Evolutionary conservation across 179 eudicot species (phyloP).

Genomic region (Corrigiola litoralis): DNA sequence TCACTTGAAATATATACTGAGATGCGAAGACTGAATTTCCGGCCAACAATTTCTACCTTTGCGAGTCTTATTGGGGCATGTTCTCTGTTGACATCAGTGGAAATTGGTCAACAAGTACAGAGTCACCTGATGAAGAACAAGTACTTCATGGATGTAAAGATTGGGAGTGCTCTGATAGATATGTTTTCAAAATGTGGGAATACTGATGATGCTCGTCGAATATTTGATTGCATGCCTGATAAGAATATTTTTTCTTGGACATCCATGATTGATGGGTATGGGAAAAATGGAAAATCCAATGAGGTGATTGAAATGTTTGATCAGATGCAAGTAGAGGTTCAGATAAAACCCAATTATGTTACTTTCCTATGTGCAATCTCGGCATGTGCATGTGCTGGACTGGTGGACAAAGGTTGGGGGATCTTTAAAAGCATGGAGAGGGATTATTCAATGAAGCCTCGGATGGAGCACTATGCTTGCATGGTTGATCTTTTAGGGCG

Average conservation of each 20-base stretch:
- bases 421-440: slow-evolving; percentile 73
- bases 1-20: slow-evolving; percentile 52
- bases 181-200: slow-evolving; percentile 87
- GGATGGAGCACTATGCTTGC: slow-evolving; percentile 93
- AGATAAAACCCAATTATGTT: slow-evolving; percentile 51
- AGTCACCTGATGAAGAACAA: slow-evolving; percentile 50
- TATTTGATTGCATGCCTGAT: slow-evolving; percentile 64
- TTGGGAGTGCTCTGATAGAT: slow-evolving; percentile 87
- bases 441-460: slow-evolving; percentile 64
- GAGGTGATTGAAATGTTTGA: slow-evolving; percentile 60
- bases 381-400: slow-evolving; percentile 78
- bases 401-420: slow-evolving; percentile 56
- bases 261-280: slow-evolving; percentile 92
- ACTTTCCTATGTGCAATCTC: slow-evolving; percentile 76
- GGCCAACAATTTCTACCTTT: slow-evolving; percentile 74
- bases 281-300: slow-evolving; percentile 68
- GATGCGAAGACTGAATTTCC: slow-evolving; percentile 55
- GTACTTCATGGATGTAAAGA: slow-evolving; percentile 45
- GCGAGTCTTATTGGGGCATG: slow-evolving; percentile 89
- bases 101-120: slow-evolving; percentile 73
- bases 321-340: slow-evolving; percentile 39
- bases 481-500: slow-evolving; percentile 91
- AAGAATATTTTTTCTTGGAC: slow-evolving; percentile 88
- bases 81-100: slow-evolving; percentile 50
- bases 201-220: slow-evolving; percentile 54